phyloP scores from a whole-genome alignment of 1,284 basidiomycete genomes.

The Waitea zeae region DNA sequence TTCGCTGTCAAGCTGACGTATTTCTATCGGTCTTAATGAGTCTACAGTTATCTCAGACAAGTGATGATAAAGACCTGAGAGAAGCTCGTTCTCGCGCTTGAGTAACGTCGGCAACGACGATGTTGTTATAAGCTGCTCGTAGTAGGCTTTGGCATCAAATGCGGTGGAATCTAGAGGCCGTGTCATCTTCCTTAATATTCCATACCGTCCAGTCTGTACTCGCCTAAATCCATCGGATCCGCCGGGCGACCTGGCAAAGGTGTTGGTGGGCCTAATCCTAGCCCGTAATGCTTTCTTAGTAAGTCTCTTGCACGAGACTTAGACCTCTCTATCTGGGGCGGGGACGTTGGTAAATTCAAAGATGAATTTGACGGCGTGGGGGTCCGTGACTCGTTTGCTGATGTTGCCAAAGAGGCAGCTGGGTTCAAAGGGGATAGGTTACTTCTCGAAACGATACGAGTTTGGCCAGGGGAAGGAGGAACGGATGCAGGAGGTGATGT shows the following conservation, averaged over 20 bases:
- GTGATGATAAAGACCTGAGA: constrained; percentile 40
- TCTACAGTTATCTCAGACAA: not conserved
- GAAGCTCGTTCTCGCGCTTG: constrained; percentile 62
- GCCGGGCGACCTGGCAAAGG: constrained; percentile 31
- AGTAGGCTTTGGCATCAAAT: constrained; percentile 69
- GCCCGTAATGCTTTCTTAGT: constrained; percentile 68
- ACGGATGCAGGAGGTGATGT: too few species aligned
- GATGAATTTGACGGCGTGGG: too few species aligned
- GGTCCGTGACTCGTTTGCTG: too few species aligned
- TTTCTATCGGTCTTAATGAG: constrained; percentile 30
- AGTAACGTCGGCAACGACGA: constrained; percentile 53
- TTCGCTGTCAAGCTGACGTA: constrained; percentile 75
- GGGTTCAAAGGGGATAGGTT: too few species aligned
- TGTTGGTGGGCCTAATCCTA: constrained; percentile 53
- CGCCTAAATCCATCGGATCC: constrained; percentile 73
- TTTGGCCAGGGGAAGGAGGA: too few species aligned
- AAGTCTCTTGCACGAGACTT: constrained; percentile 64
- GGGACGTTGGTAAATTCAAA: too few species aligned
- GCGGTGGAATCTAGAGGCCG: constrained; percentile 45
- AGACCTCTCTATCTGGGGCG: too few species aligned
- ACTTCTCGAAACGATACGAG: too few species aligned
- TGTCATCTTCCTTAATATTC: not conserved
- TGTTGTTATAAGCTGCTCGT: constrained; percentile 71
- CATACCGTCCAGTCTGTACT: constrained; percentile 6
- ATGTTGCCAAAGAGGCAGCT: too few species aligned